Conservation (phyloP, 805 yeast species). For the Spathaspora passalidarum region DNA sequence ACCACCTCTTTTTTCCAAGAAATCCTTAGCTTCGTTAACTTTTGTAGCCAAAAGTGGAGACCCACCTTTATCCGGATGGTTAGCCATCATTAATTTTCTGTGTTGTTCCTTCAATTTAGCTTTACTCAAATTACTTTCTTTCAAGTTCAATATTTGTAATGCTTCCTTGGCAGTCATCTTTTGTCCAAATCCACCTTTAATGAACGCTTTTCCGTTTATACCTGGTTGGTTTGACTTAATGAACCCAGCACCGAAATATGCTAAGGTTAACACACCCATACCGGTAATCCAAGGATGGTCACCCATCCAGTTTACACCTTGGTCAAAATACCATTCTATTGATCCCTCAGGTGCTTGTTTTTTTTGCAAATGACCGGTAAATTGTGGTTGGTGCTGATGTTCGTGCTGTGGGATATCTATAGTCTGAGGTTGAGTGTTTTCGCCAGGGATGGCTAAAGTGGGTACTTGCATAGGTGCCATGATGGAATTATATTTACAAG, state of each 20-base stretch:
- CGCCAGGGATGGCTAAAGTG: slow-evolving; percentile 56
- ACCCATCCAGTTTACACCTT: slow-evolving; percentile 55
- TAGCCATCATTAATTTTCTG: slow-evolving; percentile 78
- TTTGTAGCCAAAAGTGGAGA: slow-evolving; percentile 86
- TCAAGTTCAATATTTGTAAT: slow-evolving; percentile 73
- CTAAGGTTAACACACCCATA: slow-evolving; percentile 62
- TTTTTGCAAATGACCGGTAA: slow-evolving; percentile 39
- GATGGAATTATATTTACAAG: neutral
- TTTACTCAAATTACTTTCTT: slow-evolving; percentile 60
- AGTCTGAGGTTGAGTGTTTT: slow-evolving; percentile 19
- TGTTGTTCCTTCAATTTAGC: slow-evolving; percentile 74
- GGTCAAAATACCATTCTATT: slow-evolving; percentile 65
- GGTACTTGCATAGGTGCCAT: slow-evolving; percentile 49
- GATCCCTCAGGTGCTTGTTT: slow-evolving; percentile 43
- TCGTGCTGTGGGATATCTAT: neutral
- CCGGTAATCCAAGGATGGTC: slow-evolving; percentile 77
- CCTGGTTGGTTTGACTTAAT: slow-evolving; percentile 70
- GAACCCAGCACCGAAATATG: slow-evolving; percentile 64
- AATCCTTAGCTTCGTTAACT: slow-evolving; percentile 88
- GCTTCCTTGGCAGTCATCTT: slow-evolving; percentile 92
- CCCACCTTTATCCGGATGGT: slow-evolving; percentile 95
- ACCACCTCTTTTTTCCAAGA: slow-evolving; percentile 68
- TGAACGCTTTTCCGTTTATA: slow-evolving; percentile 59
- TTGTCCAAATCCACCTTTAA: slow-evolving; percentile 87
- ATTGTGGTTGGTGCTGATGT: slow-evolving; percentile 18